Percentiles rank a stretch among this genome's conserved stretches.
Evolutionary conservation across 495 filamentous ascomycete genomes (phyloP).

Genomic region (Xylaria acuta): DNA sequence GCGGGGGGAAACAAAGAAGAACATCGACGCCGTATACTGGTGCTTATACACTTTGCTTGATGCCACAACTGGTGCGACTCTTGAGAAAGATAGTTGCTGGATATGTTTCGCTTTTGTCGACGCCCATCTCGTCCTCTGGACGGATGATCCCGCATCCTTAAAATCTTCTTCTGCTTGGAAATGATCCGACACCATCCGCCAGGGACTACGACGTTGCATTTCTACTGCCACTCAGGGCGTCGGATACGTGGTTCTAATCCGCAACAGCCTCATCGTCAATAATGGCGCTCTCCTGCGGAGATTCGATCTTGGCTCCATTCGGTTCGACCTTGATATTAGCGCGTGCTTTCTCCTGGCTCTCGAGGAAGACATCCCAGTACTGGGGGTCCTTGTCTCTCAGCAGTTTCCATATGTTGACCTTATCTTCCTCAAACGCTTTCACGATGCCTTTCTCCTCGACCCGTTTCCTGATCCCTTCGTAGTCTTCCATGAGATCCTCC

Average conservation of each 20-base stretch:
- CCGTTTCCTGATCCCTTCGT: conserved; percentile 62
- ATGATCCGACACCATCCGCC: not conserved
- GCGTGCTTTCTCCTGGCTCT: conserved; percentile 70
- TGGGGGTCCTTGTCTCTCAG: conserved; percentile 63
- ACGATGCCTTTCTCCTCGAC: conserved; percentile 63
- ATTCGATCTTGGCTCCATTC: conserved; percentile 32
- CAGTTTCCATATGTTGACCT: conserved; percentile 55
- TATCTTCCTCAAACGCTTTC: conserved; percentile 63
- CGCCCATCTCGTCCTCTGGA: not conserved
- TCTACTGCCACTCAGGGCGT: not conserved
- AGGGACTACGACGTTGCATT: not conserved
- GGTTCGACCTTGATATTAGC: conserved; percentile 55
- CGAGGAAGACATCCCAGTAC: conserved; percentile 68
- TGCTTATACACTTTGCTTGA: not conserved
- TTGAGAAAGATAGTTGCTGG: not conserved
- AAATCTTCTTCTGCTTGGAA: not conserved
- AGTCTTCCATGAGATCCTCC: conserved; percentile 64
- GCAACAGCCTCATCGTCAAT: conserved; percentile 41
- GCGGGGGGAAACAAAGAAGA: not conserved
- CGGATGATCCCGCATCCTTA: not conserved
- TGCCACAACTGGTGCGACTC: not conserved
- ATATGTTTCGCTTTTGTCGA: not conserved
- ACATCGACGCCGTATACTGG: not conserved
- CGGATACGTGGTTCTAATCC: conserved; percentile 30
- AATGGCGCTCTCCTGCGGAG: conserved; percentile 23